Conservation (phyloP, 805 yeast genomes). For the Pichia ethanolica region DNA sequence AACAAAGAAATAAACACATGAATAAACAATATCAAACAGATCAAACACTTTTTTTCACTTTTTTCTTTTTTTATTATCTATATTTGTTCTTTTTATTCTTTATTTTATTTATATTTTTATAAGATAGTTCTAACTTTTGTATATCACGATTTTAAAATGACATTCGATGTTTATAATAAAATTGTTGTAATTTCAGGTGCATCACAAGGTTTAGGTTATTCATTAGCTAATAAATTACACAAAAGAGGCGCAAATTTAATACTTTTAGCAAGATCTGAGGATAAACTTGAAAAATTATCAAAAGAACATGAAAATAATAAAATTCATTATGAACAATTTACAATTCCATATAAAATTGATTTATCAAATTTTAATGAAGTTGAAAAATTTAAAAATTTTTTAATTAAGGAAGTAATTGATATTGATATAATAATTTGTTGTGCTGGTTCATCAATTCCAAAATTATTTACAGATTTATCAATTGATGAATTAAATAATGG, state of each 20-base stretch:
- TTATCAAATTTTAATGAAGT: constrained; percentile 44
- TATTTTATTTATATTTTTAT: background rate
- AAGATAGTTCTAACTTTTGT: background rate
- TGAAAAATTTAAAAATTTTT: constrained; percentile 33
- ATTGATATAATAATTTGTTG: constrained; percentile 80
- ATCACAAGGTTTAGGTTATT: constrained; percentile 88
- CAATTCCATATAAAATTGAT: constrained; percentile 51
- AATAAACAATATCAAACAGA: too few species aligned
- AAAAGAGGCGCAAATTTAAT: constrained; percentile 55
- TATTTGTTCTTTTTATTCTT: too few species aligned
- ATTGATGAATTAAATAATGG: constrained; percentile 54
- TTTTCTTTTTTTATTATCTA: too few species aligned
- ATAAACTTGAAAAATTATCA: constrained; percentile 43
- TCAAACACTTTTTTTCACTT: too few species aligned
- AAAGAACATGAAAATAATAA: constrained; percentile 15
- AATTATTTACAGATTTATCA: constrained; percentile 62
- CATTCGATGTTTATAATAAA: constrained; percentile 35
- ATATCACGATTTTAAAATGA: constrained; percentile 1
- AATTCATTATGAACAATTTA: constrained; percentile 24
- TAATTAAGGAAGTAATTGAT: constrained; percentile 13
- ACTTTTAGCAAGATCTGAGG: constrained; percentile 69
- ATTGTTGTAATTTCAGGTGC: constrained; percentile 83
- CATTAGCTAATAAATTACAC: constrained; percentile 48
- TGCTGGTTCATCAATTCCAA: constrained; percentile 83
- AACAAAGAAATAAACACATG: too few species aligned